These are phyloP conservation scores for Fusarium buxicola DNA, from an alignment of 2,329 filamentous ascomycete species.

Conservation along the genomic window DNA sequence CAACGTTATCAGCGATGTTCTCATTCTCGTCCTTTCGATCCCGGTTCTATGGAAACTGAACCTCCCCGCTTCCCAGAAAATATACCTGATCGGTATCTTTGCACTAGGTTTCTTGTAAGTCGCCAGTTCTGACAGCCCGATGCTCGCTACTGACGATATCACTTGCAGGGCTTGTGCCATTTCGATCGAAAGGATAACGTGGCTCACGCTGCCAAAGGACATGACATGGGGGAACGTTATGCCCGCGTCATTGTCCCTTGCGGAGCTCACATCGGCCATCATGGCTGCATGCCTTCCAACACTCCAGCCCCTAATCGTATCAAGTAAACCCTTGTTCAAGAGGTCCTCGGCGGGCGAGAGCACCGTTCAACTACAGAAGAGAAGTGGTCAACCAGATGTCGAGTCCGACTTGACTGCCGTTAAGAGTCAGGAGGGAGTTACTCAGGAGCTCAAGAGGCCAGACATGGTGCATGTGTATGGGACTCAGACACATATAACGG, in stretches of 20 bases:
- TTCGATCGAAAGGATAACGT: constrained; percentile 26
- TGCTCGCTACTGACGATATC: fast-evolving
- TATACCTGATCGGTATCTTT: constrained; percentile 19
- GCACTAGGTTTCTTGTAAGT: constrained; percentile 33
- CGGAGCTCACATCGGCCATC: constrained; percentile 29
- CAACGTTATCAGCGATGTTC: constrained; percentile 32
- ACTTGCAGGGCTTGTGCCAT: constrained; percentile 18
- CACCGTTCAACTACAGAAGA: not conserved
- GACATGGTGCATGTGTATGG: constrained; percentile 1
- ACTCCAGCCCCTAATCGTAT: constrained; percentile 14
- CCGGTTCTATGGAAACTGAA: constrained; percentile 29
- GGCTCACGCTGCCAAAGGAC: not conserved
- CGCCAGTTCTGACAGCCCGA: fast-evolving
- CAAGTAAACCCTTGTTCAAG: not conserved
- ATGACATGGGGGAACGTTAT: constrained; percentile 28
- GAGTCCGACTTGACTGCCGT: not conserved
- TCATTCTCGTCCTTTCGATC: constrained; percentile 22
- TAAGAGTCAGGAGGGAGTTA: not conserved
- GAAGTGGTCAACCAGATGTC: not conserved
- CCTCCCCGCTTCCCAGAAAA: constrained; percentile 25
- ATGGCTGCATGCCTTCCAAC: constrained; percentile 35
- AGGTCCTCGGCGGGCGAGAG: not conserved
- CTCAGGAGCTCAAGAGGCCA: not conserved
- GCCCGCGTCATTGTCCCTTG: constrained; percentile 24
- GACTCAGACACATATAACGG: constrained; percentile 9